A percentile compares a stretch with the other conserved stretches of the same genome.
Evolutionary conservation across 2,329 filamentous ascomycete genomes (phyloP).

Genomic region (Xylaria sp.): DNA sequence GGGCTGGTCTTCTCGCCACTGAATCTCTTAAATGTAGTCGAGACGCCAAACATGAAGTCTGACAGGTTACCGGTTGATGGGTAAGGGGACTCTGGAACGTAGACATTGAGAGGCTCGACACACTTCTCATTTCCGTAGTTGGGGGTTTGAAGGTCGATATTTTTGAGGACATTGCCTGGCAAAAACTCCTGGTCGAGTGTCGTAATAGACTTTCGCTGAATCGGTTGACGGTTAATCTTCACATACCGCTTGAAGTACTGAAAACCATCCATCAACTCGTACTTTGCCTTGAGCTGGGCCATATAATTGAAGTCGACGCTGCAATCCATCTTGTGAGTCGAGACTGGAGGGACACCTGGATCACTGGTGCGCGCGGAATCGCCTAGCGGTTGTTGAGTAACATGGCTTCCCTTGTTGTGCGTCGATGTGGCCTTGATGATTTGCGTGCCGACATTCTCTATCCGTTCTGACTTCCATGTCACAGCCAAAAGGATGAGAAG

Average conservation of each 20-base stretch:
- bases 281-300: slow-evolving; percentile 58
- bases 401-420: slow-evolving; percentile 50
- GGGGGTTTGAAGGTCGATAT: slow-evolving; percentile 60
- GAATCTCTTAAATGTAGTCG: slow-evolving; percentile 67
- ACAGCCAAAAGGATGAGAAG: slow-evolving; percentile 57
- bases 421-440: slow-evolving; percentile 56
- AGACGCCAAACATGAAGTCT: slow-evolving; percentile 69
- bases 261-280: slow-evolving; percentile 61
- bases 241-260: slow-evolving; percentile 68
- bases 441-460: slow-evolving; percentile 55
- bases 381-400: slow-evolving; percentile 49
- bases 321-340: slow-evolving; percentile 60
- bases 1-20: slow-evolving; percentile 63
- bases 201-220: slow-evolving; percentile 64
- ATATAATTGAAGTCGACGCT: slow-evolving; percentile 61
- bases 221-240: slow-evolving; percentile 61
- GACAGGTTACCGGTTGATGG: slow-evolving; percentile 64
- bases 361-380: slow-evolving; percentile 44
- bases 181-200: slow-evolving; percentile 61
- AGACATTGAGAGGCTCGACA: slow-evolving; percentile 61
- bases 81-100: slow-evolving; percentile 62
- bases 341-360: slow-evolving; percentile 50
- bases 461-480: slow-evolving; percentile 56
- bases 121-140: slow-evolving; percentile 58
- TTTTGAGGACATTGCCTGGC: slow-evolving; percentile 56